Evolutionary conservation across 176 grass and related monocot genomes (phyloP).

Genomic region (Carex parvula): DNA sequence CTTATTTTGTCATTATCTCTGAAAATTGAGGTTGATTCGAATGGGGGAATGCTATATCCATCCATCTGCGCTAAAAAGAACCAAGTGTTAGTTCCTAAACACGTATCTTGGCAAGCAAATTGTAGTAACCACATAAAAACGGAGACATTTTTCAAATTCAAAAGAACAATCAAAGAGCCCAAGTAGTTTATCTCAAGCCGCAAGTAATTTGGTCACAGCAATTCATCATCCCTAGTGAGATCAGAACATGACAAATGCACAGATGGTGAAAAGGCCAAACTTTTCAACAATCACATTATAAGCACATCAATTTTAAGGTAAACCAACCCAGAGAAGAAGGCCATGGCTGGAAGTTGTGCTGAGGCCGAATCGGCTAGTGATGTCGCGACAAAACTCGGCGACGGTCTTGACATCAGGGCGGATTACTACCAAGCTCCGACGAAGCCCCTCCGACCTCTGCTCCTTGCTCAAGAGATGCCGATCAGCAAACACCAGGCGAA

Average conservation of each 20-base stretch:
- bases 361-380: neutral
- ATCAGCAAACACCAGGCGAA: constrained; percentile 11
- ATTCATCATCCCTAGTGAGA: neutral
- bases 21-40: constrained; percentile 19
- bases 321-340: constrained; percentile 1
- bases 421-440: neutral
- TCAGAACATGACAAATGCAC: neutral
- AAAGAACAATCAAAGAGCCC: neutral
- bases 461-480: constrained; percentile 1
- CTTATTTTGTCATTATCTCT: constrained; percentile 27
- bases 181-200: neutral
- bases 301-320: neutral
- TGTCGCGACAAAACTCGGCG: constrained; percentile 6
- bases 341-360: neutral
- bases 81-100: neutral
- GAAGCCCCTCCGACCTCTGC: constrained; percentile 8
- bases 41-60: neutral
- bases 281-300: neutral
- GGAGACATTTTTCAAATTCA: too few relatives aligned
- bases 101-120: neutral
- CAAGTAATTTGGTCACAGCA: neutral
- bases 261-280: neutral
- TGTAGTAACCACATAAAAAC: neutral
- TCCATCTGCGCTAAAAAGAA: constrained; percentile 22
- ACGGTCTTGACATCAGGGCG: neutral